Percentiles rank a stretch among this genome's conserved stretches.
Conservation (phyloP, 1,284 basidiomycete species). For the Tilletia horrida region DNA sequence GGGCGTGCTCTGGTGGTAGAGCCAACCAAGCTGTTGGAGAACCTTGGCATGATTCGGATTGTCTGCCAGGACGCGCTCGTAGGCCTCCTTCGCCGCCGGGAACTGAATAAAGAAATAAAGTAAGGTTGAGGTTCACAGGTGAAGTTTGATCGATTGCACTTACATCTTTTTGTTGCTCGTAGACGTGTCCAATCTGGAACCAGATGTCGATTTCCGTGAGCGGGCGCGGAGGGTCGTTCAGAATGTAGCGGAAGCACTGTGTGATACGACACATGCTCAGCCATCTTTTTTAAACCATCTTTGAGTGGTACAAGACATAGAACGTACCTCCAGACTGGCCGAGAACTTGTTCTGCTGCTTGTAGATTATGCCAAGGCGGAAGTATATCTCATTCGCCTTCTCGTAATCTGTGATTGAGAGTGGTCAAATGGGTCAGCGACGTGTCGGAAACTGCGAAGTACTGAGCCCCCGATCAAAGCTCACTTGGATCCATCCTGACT, state of each 20-base stretch:
- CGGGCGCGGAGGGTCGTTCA: slow-evolving; percentile 88
- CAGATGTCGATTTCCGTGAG: slow-evolving; percentile 96
- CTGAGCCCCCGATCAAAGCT: background rate
- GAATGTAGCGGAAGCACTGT: slow-evolving; percentile 77
- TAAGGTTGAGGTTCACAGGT: too few relatives aligned
- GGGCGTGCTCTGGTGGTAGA: slow-evolving; percentile 91
- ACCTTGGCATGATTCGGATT: slow-evolving; percentile 95
- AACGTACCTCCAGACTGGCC: slow-evolving; percentile 53
- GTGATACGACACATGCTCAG: background rate
- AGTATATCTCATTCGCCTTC: slow-evolving; percentile 98
- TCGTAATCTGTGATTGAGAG: slow-evolving; percentile 70
- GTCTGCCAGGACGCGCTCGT: slow-evolving; percentile 89
- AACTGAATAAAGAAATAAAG: slow-evolving; percentile 63
- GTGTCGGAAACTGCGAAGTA: background rate
- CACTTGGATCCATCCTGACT: slow-evolving; percentile 80
- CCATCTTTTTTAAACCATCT: background rate
- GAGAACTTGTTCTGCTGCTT: slow-evolving; percentile 88
- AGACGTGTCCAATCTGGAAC: slow-evolving; percentile 99
- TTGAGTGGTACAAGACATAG: too few relatives aligned
- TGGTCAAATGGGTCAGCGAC: slow-evolving; percentile 11
- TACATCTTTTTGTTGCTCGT: slow-evolving; percentile 92
- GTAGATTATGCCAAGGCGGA: slow-evolving; percentile 97
- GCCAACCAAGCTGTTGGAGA: slow-evolving; percentile 93
- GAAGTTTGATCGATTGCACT: slow-evolving; percentile 56
- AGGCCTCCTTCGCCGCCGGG: slow-evolving; percentile 84